phyloP scores from a whole-genome alignment of 352 stramenopile species.

The Phytophthora brassicae region DNA sequence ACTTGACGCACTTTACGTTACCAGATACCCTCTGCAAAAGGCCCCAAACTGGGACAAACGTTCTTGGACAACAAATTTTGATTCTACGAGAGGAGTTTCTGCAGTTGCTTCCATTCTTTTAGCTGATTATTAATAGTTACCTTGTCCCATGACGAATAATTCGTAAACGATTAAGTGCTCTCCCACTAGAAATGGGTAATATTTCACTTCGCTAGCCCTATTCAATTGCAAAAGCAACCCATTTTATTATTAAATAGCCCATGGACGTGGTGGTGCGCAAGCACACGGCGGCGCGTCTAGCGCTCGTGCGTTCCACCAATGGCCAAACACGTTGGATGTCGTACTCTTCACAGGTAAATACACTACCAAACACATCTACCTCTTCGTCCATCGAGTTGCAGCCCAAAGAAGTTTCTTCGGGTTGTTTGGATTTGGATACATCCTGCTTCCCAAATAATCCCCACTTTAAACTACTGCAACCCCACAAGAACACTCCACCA shows the following conservation, averaged over 20 bases:
- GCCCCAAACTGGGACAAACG: too few relatives aligned
- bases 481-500: constrained; percentile 17
- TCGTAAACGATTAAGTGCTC: background rate
- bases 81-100: too few relatives aligned
- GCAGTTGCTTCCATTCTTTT: constrained; percentile 4
- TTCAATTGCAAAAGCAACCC: background rate
- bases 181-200: background rate
- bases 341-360: constrained; percentile 5
- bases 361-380: background rate
- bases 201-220: too few relatives aligned
- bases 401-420: constrained; percentile 1
- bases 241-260: background rate
- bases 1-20: too few relatives aligned
- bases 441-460: constrained; percentile 20
- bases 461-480: constrained; percentile 33
- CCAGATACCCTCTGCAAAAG: too few relatives aligned
- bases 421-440: constrained; percentile 25
- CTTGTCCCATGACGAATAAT: constrained; percentile 1
- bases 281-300: constrained; percentile 26
- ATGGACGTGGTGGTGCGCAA: constrained; percentile 32
- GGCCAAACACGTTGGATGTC: constrained; percentile 27
- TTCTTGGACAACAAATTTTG: too few relatives aligned
- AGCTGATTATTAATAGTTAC: too few relatives aligned
- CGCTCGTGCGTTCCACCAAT: constrained; percentile 24
- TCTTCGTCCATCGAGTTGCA: constrained; percentile 16